These are phyloP conservation scores for Bretziella fagacearum DNA, from an alignment of 2,329 filamentous ascomycete genomes.

Conservation along the genomic window DNA sequence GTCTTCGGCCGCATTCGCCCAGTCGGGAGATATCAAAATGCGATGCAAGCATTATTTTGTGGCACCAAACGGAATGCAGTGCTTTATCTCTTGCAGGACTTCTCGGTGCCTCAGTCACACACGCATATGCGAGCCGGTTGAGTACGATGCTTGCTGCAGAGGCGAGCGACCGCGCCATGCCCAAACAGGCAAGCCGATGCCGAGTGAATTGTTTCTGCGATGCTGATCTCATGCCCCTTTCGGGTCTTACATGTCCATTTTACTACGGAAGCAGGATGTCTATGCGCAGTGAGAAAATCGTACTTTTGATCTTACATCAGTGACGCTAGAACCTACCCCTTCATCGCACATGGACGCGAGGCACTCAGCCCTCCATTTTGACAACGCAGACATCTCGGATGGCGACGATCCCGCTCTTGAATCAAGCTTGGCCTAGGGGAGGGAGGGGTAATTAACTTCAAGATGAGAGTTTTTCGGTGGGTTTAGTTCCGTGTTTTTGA, in stretches of 20 bases:
- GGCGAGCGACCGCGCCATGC: background rate
- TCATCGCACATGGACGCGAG: conserved; percentile 10
- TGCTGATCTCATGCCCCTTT: conserved; percentile 1
- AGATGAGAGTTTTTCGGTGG: background rate
- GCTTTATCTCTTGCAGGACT: background rate
- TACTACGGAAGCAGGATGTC: background rate
- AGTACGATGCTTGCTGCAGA: background rate
- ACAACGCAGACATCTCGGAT: conserved; percentile 9
- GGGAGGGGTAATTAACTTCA: background rate
- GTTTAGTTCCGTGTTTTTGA: background rate
- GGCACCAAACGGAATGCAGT: background rate
- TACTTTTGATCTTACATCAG: background rate
- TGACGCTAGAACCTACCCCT: background rate
- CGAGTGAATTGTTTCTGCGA: background rate
- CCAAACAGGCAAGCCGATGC: background rate
- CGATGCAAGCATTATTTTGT: background rate
- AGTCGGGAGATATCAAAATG: too few relatives aligned
- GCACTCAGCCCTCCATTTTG: conserved; percentile 9
- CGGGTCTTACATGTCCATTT: background rate
- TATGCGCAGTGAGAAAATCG: conserved; percentile 3
- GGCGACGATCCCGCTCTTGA: conserved; percentile 4
- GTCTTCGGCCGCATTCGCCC: too few relatives aligned
- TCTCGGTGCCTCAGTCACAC: background rate
- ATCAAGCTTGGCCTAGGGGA: background rate
- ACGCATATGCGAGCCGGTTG: background rate